Evolutionary conservation across 2,329 filamentous ascomycete species (phyloP).

Genomic region (Colletotrichum noveboracense): DNA sequence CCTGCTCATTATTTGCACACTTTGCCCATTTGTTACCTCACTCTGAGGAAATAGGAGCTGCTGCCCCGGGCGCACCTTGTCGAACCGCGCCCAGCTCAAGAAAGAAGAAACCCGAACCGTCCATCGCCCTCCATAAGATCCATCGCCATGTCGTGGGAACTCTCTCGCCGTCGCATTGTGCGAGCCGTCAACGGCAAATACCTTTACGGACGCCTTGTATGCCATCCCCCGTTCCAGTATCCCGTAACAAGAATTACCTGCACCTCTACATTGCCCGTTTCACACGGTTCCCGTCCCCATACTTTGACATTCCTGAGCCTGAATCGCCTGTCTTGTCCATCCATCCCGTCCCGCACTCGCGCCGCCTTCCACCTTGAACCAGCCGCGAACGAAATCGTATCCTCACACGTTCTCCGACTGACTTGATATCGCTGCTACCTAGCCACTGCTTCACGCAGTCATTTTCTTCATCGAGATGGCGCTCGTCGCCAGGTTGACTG

Average conservation of each 20-base stretch:
- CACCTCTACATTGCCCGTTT: not conserved
- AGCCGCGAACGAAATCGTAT: not conserved
- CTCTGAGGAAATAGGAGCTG: not conserved
- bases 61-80: not conserved
- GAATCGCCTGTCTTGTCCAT: not conserved
- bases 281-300: not conserved
- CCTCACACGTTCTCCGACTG: not conserved
- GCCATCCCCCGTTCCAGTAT: constrained; percentile 38
- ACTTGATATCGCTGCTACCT: constrained; percentile 1
- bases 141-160: constrained; percentile 60
- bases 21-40: constrained; percentile 6
- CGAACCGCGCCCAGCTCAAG: not conserved
- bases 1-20: not conserved
- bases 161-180: constrained; percentile 64
- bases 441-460: constrained; percentile 88
- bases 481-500: constrained; percentile 79
- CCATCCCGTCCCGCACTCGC: not conserved
- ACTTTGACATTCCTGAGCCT: not conserved
- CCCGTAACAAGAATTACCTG: not conserved
- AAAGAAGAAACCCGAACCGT: constrained; percentile 5
- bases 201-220: constrained; percentile 75
- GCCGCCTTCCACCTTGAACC: not conserved
- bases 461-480: constrained; percentile 90
- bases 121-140: constrained; percentile 24
- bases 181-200: constrained; percentile 74